Base-by-base conservation (phyloP, 345 rosid genomes). In the Excoecaria agallocha region DNA sequence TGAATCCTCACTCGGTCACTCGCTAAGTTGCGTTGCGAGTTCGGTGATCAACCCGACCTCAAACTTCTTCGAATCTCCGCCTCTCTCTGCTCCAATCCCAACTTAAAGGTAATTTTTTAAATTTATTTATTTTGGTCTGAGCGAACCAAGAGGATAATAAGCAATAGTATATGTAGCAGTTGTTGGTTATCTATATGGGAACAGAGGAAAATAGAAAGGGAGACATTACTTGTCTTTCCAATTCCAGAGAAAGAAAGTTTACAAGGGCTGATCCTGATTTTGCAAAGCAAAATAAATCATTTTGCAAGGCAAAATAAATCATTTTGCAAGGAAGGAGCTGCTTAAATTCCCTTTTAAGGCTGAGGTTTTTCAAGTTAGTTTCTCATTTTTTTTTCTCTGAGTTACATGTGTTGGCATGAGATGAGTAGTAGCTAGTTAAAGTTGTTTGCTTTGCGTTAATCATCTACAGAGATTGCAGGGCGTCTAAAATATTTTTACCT, bases 181-280 rank as follows among this genome's bases (percentile, higher is more conserved):
- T 73, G 8, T 22, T 77, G 77, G 85, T 82, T 59, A 16, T 82
- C n/a, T 85, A 77, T 80, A 52, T 78, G 77, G 87, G 84, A 43
- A 71, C 79, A 5, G 64, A 75, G 35, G 84, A 82, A 19, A 41
- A 82, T n/a, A 70, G 51, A 60, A 25, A 35, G 30, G 45, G 75
- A 48, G 63, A 15, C 9, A 54, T 84, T 0, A 48, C 76, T 15
- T 39, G 45, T 11, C 11, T 85, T 15, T 12, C 3, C 6, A 25
- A 17, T 82, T 46, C 3, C 57, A 1, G 41, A 57, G 45, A 78
- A 55, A 59, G 79, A 76, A 19, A 76, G 60, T 68, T 24, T 80
- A 39, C 49, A 72, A 6, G 57, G 84, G 55, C 25, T 82, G 75
- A 74, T 82, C 1, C 49, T 80, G n/a, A 64, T 85, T 16, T 38